Conservation (phyloP, 2,329 filamentous ascomycete genomes). For the Triangularia setosa region DNA sequence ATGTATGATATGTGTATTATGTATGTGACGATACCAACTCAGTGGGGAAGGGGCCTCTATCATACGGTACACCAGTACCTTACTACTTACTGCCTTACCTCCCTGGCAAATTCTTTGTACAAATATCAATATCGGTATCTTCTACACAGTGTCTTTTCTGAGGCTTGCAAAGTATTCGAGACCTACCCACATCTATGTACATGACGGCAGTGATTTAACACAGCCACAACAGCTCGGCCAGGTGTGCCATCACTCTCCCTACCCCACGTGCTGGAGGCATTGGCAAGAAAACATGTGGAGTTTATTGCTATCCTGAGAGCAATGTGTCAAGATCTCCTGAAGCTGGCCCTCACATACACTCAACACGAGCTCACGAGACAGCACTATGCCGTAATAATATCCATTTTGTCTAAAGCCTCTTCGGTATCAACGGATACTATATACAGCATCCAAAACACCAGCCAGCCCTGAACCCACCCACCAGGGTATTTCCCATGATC, state of each 20-base stretch:
- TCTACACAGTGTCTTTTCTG: too few species aligned
- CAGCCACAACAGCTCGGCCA: too few species aligned
- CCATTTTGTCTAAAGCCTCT: constrained; percentile 12
- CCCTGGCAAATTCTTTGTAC: not conserved
- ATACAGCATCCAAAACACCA: constrained; percentile 4
- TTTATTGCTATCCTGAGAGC: not conserved
- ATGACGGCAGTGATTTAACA: too few species aligned
- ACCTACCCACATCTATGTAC: too few species aligned
- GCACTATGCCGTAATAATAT: constrained; percentile 6
- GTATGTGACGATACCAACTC: too few species aligned
- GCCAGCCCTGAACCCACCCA: not conserved
- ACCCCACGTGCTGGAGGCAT: not conserved
- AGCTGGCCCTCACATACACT: not conserved
- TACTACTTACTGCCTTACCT: too few species aligned
- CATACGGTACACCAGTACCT: too few species aligned
- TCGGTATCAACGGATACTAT: constrained; percentile 9
- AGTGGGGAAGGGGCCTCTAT: too few species aligned
- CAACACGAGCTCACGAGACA: not conserved
- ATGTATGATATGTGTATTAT: too few species aligned
- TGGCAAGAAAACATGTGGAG: not conserved
- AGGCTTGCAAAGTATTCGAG: too few species aligned
- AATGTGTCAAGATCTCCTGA: not conserved
- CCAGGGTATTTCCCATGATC: not conserved
- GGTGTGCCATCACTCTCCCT: not conserved
- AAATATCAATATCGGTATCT: not conserved